Base-by-base conservation (phyloP, 805 yeast species). In the Schwanniomyces sp. region DNA sequence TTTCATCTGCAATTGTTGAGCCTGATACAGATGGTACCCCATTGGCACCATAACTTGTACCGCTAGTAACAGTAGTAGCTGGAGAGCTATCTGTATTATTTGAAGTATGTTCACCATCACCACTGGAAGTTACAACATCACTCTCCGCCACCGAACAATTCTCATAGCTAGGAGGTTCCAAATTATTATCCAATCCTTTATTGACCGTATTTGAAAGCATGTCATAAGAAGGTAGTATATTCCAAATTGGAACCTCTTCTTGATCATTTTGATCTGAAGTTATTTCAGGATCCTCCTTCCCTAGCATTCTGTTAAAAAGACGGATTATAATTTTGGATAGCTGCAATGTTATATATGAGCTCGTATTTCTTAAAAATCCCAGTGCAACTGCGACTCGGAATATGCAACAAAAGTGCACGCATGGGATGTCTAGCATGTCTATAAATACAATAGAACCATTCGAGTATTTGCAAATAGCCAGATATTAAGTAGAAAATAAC, bases 191-290 rank as follows among this genome's bases (percentile, higher is more conserved):
- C 4, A 44, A 44, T 16, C 51, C 53, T 51, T 47, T 48, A 28
- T 51, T 49, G 36, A 61, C 44, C 1, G 60, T 51, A 8, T 51
- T 48, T 9, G 60, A 50, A 47, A 59, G 68, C 72, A 71, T 67
- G 24, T 62, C 62, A 53, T 72, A 72, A 34, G 72, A 66, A 7
- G 77, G 77, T 17, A 72, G 50, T 11, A 72, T 72, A 16, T 63
- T 58, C 72, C 74, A 69, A 12, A 70, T 52, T 1, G 72, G 73
- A 32, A 58, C 67, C 14, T 54, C 57, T 12, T 43, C 39, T n/a
- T 37, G 40, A 2, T 37, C 21, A 4, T 14, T 4, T 32, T 14
- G 21, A 10, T 16, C 11, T 8, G 36, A 17, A 14, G 11, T 9
- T 16, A 7, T 14, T 10, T n/a, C n/a, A n/a, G 14, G 3, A 16